phyloP scores from a whole-genome alignment of 2,329 filamentous ascomycete genomes.

The Talaromyces sp. region DNA sequence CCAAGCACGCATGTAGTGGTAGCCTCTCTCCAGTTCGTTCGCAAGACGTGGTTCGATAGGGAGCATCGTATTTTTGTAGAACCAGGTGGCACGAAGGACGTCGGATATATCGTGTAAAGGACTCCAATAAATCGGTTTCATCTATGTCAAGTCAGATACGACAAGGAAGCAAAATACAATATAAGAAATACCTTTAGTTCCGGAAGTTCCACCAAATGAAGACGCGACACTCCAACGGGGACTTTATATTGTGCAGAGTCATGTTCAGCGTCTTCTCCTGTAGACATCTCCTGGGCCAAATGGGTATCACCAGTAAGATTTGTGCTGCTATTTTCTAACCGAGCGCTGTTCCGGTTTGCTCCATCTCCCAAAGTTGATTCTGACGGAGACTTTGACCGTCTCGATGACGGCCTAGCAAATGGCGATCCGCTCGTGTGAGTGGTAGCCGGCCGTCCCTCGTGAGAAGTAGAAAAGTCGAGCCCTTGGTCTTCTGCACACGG shows the following conservation, averaged over 20 bases:
- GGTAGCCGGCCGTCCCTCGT: slow-evolving; percentile 22
- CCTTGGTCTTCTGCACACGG: slow-evolving; percentile 21
- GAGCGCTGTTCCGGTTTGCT: slow-evolving; percentile 17
- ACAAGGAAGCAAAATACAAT: neutral
- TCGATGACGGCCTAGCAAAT: slow-evolving; percentile 40
- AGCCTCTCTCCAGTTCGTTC: slow-evolving; percentile 89
- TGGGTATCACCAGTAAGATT: neutral
- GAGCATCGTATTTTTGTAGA: slow-evolving; percentile 91
- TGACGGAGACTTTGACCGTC: slow-evolving; percentile 23
- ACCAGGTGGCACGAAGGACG: slow-evolving; percentile 88
- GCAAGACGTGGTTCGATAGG: slow-evolving; percentile 80
- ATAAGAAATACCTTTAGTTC: slow-evolving; percentile 45
- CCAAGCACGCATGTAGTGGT: slow-evolving; percentile 79
- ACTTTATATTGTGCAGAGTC: slow-evolving; percentile 51
- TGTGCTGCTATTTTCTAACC: neutral
- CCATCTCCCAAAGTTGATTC: slow-evolving; percentile 25
- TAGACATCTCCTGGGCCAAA: neutral
- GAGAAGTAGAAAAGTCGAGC: slow-evolving; percentile 18
- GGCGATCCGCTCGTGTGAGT: slow-evolving; percentile 45
- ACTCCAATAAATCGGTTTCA: slow-evolving; percentile 98
- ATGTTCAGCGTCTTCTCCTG: slow-evolving; percentile 19
- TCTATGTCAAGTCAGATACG: slow-evolving; percentile 41
- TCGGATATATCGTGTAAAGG: slow-evolving; percentile 82
- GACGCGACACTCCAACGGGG: slow-evolving; percentile 79
- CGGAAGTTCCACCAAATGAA: slow-evolving; percentile 83